Conservation (phyloP, 305 asterid species). For the Fraxinus sp. region DNA sequence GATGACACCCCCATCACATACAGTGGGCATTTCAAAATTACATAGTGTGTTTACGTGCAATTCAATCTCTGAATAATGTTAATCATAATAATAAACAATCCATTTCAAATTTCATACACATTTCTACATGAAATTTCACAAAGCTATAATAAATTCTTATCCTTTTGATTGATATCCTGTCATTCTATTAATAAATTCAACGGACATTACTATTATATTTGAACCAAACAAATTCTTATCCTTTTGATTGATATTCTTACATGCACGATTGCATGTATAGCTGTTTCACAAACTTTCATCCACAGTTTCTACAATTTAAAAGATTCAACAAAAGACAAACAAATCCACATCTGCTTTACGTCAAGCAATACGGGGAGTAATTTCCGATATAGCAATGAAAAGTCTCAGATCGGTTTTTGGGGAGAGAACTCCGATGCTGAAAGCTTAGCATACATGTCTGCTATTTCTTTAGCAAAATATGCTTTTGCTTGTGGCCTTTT, state of each 20-base stretch:
- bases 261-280: not conserved
- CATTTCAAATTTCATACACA: too few relatives aligned
- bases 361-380: not conserved
- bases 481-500: conserved; percentile 69
- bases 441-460: conserved; percentile 54
- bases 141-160: too few relatives aligned
- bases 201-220: too few relatives aligned
- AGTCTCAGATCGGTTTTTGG: conserved; percentile 18
- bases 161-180: too few relatives aligned
- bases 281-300: not conserved
- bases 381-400: not conserved
- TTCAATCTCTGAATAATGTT: too few relatives aligned
- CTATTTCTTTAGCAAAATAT: conserved; percentile 53
- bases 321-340: not conserved
- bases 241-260: not conserved
- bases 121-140: too few relatives aligned
- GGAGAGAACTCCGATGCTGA: conserved; percentile 37
- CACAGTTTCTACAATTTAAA: not conserved
- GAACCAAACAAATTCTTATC: not conserved
- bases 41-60: too few relatives aligned
- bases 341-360: not conserved
- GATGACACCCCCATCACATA: not conserved
- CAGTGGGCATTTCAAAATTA: too few relatives aligned
- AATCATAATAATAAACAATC: too few relatives aligned
- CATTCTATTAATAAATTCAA: too few relatives aligned